These are phyloP conservation scores for Panaeolus cyanescens DNA, from an alignment of 768 basidiomycete species.

Conservation along the genomic window DNA sequence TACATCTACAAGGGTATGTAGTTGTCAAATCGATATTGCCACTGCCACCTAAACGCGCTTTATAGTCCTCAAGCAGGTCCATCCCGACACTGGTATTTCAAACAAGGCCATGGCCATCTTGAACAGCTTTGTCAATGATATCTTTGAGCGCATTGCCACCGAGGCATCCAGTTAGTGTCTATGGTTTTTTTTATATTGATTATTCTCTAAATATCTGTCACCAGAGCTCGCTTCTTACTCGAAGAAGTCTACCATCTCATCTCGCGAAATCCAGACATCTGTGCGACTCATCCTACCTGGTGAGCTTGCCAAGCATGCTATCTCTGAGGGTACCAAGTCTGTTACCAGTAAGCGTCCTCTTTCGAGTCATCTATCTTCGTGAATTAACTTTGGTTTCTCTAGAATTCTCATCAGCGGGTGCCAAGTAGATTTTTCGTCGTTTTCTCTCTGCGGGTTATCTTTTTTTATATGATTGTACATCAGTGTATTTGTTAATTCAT, in stretches of 20 bases:
- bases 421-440: slow-evolving; percentile 41
- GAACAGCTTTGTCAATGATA: slow-evolving; percentile 92
- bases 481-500: slow-evolving; percentile 26
- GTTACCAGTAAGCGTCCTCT: slow-evolving; percentile 55
- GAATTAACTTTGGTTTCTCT: slow-evolving; percentile 2
- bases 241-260: slow-evolving; percentile 98
- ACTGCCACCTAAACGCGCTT: not conserved
- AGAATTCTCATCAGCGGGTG: slow-evolving; percentile 64
- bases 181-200: not conserved
- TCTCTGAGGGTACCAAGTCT: slow-evolving; percentile 84
- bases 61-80: slow-evolving; percentile 92
- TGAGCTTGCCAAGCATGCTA: slow-evolving; percentile 98
- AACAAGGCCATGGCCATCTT: slow-evolving; percentile 95
- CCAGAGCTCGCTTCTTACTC: slow-evolving; percentile 95
- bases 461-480: slow-evolving; percentile 24
- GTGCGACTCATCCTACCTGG: slow-evolving; percentile 96
- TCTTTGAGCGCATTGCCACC: slow-evolving; percentile 89
- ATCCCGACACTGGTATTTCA: slow-evolving; percentile 98
- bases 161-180: slow-evolving; percentile 77
- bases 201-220: slow-evolving; percentile 8
- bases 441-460: slow-evolving; percentile 10
- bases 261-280: slow-evolving; percentile 96
- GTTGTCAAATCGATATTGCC: slow-evolving; percentile 15
- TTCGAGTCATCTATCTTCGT: too few relatives aligned
- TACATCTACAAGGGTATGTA: slow-evolving; percentile 64